Conservation (phyloP, 768 basidiomycete species). For the Mycena galericulata region DNA sequence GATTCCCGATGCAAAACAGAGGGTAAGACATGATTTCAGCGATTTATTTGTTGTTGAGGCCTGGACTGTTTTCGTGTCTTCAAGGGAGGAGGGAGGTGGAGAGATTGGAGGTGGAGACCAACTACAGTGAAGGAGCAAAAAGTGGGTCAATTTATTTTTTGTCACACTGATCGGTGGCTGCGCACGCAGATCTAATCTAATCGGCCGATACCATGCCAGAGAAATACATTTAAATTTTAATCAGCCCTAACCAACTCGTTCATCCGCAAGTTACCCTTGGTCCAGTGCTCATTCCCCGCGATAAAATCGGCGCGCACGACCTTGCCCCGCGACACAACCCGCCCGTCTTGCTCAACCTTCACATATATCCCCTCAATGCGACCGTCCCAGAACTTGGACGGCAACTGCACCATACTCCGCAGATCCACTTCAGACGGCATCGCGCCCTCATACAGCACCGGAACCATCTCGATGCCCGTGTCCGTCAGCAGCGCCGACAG, state of each 20-base stretch:
- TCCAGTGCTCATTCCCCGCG: conserved; percentile 74
- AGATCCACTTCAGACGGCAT: conserved; percentile 56
- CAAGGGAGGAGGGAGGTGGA: too few species aligned
- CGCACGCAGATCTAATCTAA: conserved; percentile 24
- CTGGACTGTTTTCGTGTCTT: too few species aligned
- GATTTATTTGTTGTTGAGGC: too few species aligned
- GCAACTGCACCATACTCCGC: conserved; percentile 56
- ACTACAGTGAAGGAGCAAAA: too few species aligned
- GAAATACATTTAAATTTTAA: too few species aligned
- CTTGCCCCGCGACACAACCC: conserved; percentile 61
- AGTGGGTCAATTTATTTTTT: too few species aligned
- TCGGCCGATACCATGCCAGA: not conserved
- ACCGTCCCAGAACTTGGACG: conserved; percentile 60
- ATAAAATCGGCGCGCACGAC: conserved; percentile 72
- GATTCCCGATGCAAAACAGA: conserved; percentile 94
- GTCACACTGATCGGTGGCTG: too few species aligned
- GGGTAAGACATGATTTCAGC: conserved; percentile 56
- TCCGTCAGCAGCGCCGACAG: conserved; percentile 49
- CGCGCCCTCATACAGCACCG: conserved; percentile 55
- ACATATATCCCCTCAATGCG: conserved; percentile 70
- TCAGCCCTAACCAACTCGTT: conserved; percentile 45
- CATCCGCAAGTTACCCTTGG: conserved; percentile 51
- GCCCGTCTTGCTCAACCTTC: conserved; percentile 58
- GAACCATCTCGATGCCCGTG: conserved; percentile 58
- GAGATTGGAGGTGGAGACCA: too few species aligned